Conservation (phyloP, 768 basidiomycete genomes). For the Amanita jacksonii region DNA sequence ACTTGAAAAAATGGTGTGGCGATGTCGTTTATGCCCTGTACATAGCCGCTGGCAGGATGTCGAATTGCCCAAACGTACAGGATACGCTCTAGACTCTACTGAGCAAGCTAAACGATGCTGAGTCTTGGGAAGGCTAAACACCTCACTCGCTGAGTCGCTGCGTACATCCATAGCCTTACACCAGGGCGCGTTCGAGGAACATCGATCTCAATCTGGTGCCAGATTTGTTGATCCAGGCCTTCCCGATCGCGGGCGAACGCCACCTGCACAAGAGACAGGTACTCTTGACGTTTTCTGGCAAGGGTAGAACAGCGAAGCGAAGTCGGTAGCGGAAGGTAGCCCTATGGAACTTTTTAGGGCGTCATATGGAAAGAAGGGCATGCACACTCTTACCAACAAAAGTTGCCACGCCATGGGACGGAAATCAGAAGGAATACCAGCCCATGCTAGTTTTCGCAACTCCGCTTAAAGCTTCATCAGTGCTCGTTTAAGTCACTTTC, state of each 20-base stretch:
- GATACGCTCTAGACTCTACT: slow-evolving; percentile 85
- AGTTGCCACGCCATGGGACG: slow-evolving; percentile 93
- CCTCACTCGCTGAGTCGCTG: slow-evolving; percentile 78
- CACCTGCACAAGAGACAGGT: slow-evolving; percentile 78
- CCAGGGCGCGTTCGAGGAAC: slow-evolving; percentile 94
- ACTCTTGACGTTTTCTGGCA: slow-evolving; percentile 87
- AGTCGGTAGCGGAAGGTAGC: slow-evolving; percentile 82
- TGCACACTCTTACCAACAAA: slow-evolving; percentile 56
- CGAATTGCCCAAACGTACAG: slow-evolving; percentile 99
- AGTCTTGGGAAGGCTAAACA: neutral
- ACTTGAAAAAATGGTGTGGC: slow-evolving; percentile 98
- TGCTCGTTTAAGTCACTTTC: neutral
- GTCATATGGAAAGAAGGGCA: slow-evolving; percentile 6
- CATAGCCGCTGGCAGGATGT: slow-evolving; percentile 97
- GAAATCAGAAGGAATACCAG: slow-evolving; percentile 81
- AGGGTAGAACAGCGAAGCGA: slow-evolving; percentile 68
- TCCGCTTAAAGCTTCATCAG: slow-evolving; percentile 39
- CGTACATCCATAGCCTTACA: slow-evolving; percentile 85
- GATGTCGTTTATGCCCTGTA: slow-evolving; percentile 98
- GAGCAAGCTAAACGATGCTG: slow-evolving; percentile 12
- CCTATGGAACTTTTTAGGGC: slow-evolving; percentile 37
- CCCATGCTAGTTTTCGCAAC: slow-evolving; percentile 89
- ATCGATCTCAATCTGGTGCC: slow-evolving; percentile 99
- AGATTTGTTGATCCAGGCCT: slow-evolving; percentile 90
- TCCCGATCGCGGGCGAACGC: slow-evolving; percentile 83